Evolutionary conservation across 2,329 filamentous ascomycete genomes (phyloP), one percentile per base, ranked within the genome.

Genomic region (Setomelanomma holmii): DNA sequence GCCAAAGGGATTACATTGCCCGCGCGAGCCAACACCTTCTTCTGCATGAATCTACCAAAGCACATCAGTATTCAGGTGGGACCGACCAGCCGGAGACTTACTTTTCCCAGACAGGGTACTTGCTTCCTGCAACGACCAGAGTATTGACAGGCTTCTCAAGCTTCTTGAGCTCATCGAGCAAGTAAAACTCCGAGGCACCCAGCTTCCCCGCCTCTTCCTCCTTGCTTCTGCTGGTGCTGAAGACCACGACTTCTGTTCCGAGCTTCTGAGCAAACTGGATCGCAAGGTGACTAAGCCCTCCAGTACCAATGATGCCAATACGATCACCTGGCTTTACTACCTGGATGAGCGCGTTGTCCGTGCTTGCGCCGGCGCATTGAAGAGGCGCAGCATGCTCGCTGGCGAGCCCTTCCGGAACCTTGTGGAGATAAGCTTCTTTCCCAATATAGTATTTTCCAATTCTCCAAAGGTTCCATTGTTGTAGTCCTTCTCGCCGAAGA

Each of bases 241-340:
- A 63, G 4, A 63, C 61, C 4, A 68, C 60, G 20, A 66, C 63
- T 17, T 60, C 56, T 5, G 51, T 53, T 14, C 64, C 64, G 12
- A 67, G 46, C 41, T 63, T 62, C 5, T 23, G 17, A 4, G 60
- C 62, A 76, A 93, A 96, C 78, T 96, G 91, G 62, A 89, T 80
- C 17, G 89, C 90, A 61, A 93, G 79, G 53, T 82, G 86, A 20
- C 90, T 90, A 50, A 95, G 82, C 60, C 90, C 89, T 55, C 90
- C 90, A 20, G 90, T 90, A 64, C 91, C 91, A 52, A 93, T 89
- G 58, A 96, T 87, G 60, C 89, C 91, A n/a, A 95, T 85, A n/a
- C 81, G 85, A 74, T 93, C 86, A 19, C 89, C 90, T 4, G 90
- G 85, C 42, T 82, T 79, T 24, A 82, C 86, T 23, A 84, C 85